Base-by-base conservation (phyloP, 495 filamentous ascomycete genomes). In the Coniosporium apollinis region DNA sequence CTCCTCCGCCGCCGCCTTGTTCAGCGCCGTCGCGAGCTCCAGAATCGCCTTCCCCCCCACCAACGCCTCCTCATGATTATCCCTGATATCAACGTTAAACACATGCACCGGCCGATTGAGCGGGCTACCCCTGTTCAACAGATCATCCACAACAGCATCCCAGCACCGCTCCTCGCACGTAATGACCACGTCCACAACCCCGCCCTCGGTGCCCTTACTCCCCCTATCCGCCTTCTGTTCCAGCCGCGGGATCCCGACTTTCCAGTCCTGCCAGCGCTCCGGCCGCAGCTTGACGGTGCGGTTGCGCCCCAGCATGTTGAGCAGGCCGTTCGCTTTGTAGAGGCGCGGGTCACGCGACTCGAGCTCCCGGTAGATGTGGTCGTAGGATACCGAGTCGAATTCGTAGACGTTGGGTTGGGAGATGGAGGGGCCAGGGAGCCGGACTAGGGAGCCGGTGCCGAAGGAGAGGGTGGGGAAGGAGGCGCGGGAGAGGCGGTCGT, bases 161-260 rank as follows among this genome's bases (percentile, higher is more conserved):
- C 89, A 99, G 54, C 91, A 99, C 30, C 87, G 67, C 56, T 99
- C 91, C 54, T 99, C 91, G 50, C 91, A 99, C 10, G 91, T 99
- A 40, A 99, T 80, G 38, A 99, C 86, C 3, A 96, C 62, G 50
- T 99, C 91, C 1, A 94, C 84, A 14, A 92, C 69, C 3, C 91
- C 91, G 4, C 75, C 82, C 52, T 96, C 85, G 13, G 81, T 79
- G 9, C 89, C 89, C n/a, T 62, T 41, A 35, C 67, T 69, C 5
- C 83, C 83, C 47, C 72, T 66, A 42, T 89, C 82, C 14, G 5
- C 25, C 22, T 72, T 60, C 19, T 68, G 37, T 20, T 70, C 78
- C 11, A 85, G 49, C 36, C 91, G 67, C 9, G 91, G 87, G 44
- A 78, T 60, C 0, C 91, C 91, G 5, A 92, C 64, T 17, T 80